Base-by-base conservation (phyloP, 2,329 filamentous ascomycete genomes). In the Simplicillium aogashimaense region DNA sequence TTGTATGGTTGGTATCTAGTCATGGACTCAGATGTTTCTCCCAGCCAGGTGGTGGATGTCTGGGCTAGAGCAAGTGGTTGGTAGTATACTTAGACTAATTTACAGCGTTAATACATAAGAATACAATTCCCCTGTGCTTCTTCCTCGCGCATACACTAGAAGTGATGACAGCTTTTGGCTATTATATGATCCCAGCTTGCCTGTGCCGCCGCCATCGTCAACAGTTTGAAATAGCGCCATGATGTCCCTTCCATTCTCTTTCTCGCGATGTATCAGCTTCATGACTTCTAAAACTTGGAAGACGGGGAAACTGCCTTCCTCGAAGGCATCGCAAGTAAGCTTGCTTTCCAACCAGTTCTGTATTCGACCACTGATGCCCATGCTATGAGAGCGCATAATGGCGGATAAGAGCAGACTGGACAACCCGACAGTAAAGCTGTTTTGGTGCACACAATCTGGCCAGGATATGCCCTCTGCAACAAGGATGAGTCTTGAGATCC, bases 1-100 rank as follows among this genome's bases (percentile, higher is more conserved):
- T 63, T 71, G 37, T 79, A 76, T 52, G 74, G 69, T 1, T 82
- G 72, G 70, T 82, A 81, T 56, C 56, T 78, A 6, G 59, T 59
- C 0, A 51, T 57, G 7, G 81, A 45, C 63, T 81, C 17, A 0
- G 41, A 44, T 1, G 33, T n/a, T 7, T 25, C 43, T 7, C 69
- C 78, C 1, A 54, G 58, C 6, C 50, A 61, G 3, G 60, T 68
- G 18, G 60, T 74, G 12, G 78, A 82, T 60, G 66, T 81, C 11
- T 82, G 77, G 76, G 59, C 71, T 8, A 60, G 78, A 36, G 76
- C 72, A 51, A 63, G 71, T 37, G 76, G 76, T 0, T 80, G 55
- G 55, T 58, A 43, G 33, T 18, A 18, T 11, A 13, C 4, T 38
- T 8, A 6, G 15, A 1, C 35, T 29, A 8, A 43, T 15, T 34